Percentiles rank a stretch among this genome's conserved stretches.
phyloP scores from a whole-genome alignment of 2,329 filamentous ascomycete species.

The Beauveria australis region DNA sequence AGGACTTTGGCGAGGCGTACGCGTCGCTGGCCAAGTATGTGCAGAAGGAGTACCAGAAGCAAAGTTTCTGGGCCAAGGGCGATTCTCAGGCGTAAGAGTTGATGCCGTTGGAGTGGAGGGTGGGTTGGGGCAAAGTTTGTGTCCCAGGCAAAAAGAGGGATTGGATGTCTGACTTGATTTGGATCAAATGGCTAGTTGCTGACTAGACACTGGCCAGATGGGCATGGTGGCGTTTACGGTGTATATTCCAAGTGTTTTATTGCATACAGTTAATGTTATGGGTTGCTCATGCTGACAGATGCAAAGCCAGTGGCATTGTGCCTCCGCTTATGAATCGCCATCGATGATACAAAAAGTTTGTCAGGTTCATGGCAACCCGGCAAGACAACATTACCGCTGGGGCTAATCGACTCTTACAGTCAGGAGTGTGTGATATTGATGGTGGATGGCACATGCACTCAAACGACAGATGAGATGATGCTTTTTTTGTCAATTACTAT shows the following conservation, averaged over 20 bases:
- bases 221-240: constrained; percentile 25
- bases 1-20: constrained; percentile 57
- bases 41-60: constrained; percentile 56
- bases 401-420: too few species aligned
- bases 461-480: too few species aligned
- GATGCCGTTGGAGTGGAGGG: too few species aligned
- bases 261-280: constrained; percentile 7
- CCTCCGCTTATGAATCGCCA: too few species aligned
- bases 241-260: constrained; percentile 8
- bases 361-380: too few species aligned
- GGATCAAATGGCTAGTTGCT: constrained; percentile 13
- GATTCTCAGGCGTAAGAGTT: constrained; percentile 22
- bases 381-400: too few species aligned
- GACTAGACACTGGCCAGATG: constrained; percentile 18
- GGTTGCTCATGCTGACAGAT: background rate
- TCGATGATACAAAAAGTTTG: too few species aligned
- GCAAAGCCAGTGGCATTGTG: too few species aligned
- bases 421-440: too few species aligned
- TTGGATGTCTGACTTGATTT: constrained; percentile 23
- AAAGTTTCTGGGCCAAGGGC: constrained; percentile 41
- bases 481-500: constrained; percentile 1
- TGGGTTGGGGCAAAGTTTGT: background rate
- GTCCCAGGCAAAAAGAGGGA: constrained; percentile 11
- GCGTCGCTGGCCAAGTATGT: constrained; percentile 57
- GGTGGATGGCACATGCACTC: too few species aligned